Conservation (phyloP, 1,139 yeast species). For the Candida buenavistaensis region DNA sequence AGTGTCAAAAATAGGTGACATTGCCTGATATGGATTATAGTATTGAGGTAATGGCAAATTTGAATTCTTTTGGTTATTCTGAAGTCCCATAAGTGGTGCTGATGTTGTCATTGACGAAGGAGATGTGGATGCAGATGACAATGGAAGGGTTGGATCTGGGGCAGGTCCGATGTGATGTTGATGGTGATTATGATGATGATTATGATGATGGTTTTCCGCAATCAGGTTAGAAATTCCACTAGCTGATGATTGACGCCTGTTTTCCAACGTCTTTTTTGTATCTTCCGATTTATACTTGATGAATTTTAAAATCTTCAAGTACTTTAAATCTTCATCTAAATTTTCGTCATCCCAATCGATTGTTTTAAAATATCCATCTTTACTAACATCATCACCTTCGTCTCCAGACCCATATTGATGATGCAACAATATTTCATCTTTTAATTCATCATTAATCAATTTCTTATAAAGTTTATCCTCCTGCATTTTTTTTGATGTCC, state of each 20-base stretch:
- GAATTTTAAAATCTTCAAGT: conserved; percentile 43
- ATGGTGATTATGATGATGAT: not conserved
- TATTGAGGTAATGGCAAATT: conserved; percentile 6
- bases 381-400: conserved; percentile 26
- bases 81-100: not conserved
- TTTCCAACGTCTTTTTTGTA: conserved; percentile 12
- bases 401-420: conserved; percentile 33
- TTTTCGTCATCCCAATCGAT: conserved; percentile 55
- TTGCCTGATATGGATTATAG: conserved; percentile 5
- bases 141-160: not conserved
- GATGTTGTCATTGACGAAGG: conserved; percentile 1
- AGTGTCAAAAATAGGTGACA: conserved; percentile 3
- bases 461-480: conserved; percentile 43
- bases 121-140: not conserved
- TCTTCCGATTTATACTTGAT: conserved; percentile 38
- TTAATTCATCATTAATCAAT: conserved; percentile 42
- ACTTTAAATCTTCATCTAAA: conserved; percentile 51
- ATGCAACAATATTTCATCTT: conserved; percentile 39
- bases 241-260: too few relatives aligned
- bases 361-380: conserved; percentile 20
- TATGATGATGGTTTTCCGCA: conserved; percentile 10
- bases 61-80: not conserved
- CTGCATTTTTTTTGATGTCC: conserved; percentile 22
- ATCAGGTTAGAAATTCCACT: conserved; percentile 8
- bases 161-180: not conserved